These are phyloP conservation scores for Candolleomyces eurysporus DNA, from an alignment of 768 basidiomycete species.

Conservation along the genomic window DNA sequence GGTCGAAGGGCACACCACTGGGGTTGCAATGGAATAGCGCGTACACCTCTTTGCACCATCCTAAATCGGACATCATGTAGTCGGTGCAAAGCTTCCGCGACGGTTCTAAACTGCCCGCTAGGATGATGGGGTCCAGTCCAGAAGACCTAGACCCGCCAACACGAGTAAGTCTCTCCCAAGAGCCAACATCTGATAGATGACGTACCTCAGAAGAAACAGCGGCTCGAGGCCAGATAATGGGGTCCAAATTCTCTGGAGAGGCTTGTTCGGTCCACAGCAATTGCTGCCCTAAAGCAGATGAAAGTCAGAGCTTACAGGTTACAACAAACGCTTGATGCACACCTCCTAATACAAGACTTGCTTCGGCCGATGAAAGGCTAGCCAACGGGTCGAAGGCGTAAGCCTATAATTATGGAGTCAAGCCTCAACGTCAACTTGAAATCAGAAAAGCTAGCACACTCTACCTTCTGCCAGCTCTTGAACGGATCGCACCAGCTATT, in stretches of 20 bases:
- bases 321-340: slow-evolving; percentile 14
- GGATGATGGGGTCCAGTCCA: slow-evolving; percentile 59
- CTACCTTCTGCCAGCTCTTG: slow-evolving; percentile 76
- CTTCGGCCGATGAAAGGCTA: slow-evolving; percentile 47
- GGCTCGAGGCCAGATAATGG: slow-evolving; percentile 71
- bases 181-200: neutral
- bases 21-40: slow-evolving; percentile 63
- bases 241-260: slow-evolving; percentile 63
- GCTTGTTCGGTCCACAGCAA: slow-evolving; percentile 77
- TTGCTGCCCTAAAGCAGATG: slow-evolving; percentile 47
- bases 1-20: slow-evolving; percentile 65
- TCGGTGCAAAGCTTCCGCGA: slow-evolving; percentile 53
- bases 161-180: neutral
- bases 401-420: slow-evolving; percentile 25
- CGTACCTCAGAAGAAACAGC: slow-evolving; percentile 62
- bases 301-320: neutral
- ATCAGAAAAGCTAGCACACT: neutral
- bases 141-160: slow-evolving; percentile 41
- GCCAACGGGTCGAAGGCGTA: slow-evolving; percentile 72
- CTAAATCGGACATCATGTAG: slow-evolving; percentile 65
- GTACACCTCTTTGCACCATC: slow-evolving; percentile 59
- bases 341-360: slow-evolving; percentile 67
- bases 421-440: neutral
- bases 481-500: slow-evolving; percentile 78
- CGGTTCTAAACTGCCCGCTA: slow-evolving; percentile 37